Conservation (phyloP, 148 eudicot species). For the Gaultheria prostrata region DNA sequence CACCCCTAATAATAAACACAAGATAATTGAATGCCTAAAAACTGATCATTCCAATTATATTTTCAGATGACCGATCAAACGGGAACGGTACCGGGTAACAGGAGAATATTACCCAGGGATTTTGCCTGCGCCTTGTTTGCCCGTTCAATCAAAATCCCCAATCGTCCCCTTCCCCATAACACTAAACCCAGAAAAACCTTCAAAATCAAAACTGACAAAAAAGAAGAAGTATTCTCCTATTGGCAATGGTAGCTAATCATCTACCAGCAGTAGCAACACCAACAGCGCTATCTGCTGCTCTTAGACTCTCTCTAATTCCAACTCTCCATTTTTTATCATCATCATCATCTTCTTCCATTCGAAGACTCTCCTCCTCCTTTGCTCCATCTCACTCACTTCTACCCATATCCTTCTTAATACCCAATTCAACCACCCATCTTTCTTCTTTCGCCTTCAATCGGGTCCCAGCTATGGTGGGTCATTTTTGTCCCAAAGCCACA, state of each 20-base stretch:
- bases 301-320: constrained; percentile 25
- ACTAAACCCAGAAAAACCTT: background rate
- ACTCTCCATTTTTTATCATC: constrained; percentile 18
- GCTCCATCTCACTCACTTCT: constrained; percentile 9
- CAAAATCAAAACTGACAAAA: background rate
- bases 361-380: constrained; percentile 13
- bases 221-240: background rate
- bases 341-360: constrained; percentile 12
- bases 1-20: no score
- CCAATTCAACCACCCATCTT: constrained; percentile 22
- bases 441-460: constrained; percentile 17
- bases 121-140: no score
- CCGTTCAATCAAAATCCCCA: no score
- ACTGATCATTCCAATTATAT: no score
- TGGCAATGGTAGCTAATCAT: constrained; percentile 25
- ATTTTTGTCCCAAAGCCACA: constrained; percentile 26
- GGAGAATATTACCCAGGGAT: no score
- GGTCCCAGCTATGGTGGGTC: constrained; percentile 27
- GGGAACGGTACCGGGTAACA: no score
- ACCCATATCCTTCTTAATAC: constrained; percentile 7
- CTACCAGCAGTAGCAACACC: constrained; percentile 27
- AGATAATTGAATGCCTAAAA: no score
- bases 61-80: no score
- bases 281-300: constrained; percentile 12
- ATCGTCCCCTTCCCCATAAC: no score